A percentile compares a stretch with the other conserved stretches of the same genome.
These are phyloP conservation scores for Yamadazyma atmosphaerica DNA, from an alignment of 1,139 yeast species.

Conservation along the genomic window DNA sequence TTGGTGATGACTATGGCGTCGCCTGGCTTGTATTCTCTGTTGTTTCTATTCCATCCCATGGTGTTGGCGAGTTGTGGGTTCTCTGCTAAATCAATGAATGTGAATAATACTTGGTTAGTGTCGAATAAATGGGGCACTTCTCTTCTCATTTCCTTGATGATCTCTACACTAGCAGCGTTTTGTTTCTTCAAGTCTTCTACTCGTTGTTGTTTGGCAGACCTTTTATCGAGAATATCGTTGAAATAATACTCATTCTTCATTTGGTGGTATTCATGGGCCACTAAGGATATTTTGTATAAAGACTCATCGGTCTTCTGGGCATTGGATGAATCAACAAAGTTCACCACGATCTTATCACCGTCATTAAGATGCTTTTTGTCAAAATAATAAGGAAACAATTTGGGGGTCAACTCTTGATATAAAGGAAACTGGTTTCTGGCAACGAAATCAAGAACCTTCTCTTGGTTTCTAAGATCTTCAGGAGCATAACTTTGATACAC, in stretches of 20 bases:
- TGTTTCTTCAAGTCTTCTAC: constrained; percentile 44
- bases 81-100: constrained; percentile 53
- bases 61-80: constrained; percentile 29
- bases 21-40: constrained; percentile 42
- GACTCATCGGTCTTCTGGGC: constrained; percentile 34
- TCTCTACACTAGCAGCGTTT: constrained; percentile 39
- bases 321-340: constrained; percentile 49
- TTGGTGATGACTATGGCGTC: constrained; percentile 35
- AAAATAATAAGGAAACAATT: constrained; percentile 35
- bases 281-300: constrained; percentile 45
- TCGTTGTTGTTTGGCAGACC: constrained; percentile 43
- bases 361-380: constrained; percentile 21
- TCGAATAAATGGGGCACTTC: constrained; percentile 48
- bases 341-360: constrained; percentile 51
- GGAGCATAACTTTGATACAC: constrained; percentile 63
- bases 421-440: constrained; percentile 48
- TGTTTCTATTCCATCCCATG: constrained; percentile 44
- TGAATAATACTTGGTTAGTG: constrained; percentile 46
- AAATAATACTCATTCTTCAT: constrained; percentile 46
- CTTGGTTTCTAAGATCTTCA: constrained; percentile 56
- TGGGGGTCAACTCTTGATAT: constrained; percentile 50
- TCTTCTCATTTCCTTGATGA: constrained; percentile 49
- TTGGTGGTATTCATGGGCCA: constrained; percentile 55
- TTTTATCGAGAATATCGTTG: constrained; percentile 32
- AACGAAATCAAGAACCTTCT: constrained; percentile 50